A percentile compares a stretch with the other conserved stretches of the same genome.
Evolutionary conservation across 441 rosid species (phyloP).

Genomic region (Dalechampia spathulata): DNA sequence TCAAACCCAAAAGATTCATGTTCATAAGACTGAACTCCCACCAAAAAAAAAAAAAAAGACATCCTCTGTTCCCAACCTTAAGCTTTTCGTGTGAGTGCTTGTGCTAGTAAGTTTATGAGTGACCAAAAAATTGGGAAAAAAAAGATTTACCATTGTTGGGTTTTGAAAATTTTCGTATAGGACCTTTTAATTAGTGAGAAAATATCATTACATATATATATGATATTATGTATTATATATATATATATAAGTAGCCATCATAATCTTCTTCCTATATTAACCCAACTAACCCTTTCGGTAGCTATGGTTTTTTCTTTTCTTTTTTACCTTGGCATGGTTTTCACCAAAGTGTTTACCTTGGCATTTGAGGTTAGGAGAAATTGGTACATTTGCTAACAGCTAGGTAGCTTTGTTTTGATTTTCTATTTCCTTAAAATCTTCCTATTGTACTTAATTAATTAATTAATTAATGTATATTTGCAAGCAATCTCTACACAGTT

Average conservation of each 20-base stretch:
- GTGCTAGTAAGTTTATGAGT: constrained; percentile 1
- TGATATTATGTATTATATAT: too few species aligned
- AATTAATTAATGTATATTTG: constrained; percentile 43
- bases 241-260: not conserved
- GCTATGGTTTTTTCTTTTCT: constrained; percentile 6
- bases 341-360: constrained; percentile 12
- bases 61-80: not conserved
- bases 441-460: constrained; percentile 27
- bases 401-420: constrained; percentile 16
- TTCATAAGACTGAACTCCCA: not conserved
- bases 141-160: constrained; percentile 1
- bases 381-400: constrained; percentile 26
- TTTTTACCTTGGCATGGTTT: constrained; percentile 13
- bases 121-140: not conserved
- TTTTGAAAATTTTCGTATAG: not conserved
- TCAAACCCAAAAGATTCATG: not conserved
- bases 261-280: not conserved
- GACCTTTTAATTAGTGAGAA: constrained; percentile 1
- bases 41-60: not conserved
- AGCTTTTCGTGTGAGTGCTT: constrained; percentile 6
- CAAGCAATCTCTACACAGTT: constrained; percentile 29
- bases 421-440: too few species aligned
- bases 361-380: constrained; percentile 13
- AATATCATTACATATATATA: not conserved
- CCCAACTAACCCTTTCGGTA: constrained; percentile 13